Evolutionary conservation across 345 rosid species (phyloP).

Genomic region (Populus euphratica): DNA sequence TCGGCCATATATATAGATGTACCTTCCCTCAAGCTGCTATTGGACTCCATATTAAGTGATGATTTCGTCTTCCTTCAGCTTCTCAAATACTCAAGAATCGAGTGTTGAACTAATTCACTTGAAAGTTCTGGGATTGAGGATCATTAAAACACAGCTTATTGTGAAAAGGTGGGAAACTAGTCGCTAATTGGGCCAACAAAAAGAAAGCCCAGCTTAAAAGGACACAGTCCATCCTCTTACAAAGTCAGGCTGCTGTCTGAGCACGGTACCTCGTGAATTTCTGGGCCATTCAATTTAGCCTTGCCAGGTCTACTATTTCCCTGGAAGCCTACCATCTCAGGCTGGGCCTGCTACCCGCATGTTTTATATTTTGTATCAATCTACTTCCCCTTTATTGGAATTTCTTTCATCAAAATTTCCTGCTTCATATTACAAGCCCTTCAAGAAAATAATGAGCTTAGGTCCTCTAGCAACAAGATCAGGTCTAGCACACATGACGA

Average conservation of each 20-base stretch:
- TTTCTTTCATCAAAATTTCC: neutral
- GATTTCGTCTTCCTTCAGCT: neutral
- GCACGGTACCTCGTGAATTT: neutral
- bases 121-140: neutral
- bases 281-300: neutral
- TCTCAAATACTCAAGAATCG: neutral
- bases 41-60: neutral
- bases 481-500: neutral
- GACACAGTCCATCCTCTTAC: neutral
- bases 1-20: neutral
- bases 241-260: neutral
- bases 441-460: neutral
- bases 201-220: neutral
- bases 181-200: neutral
- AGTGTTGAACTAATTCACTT: neutral
- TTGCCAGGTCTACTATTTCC: neutral
- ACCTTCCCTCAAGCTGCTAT: neutral
- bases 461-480: neutral
- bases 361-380: neutral
- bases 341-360: neutral
- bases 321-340: neutral
- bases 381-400: neutral
- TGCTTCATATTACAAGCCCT: neutral
- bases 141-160: neutral
- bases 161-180: neutral